phyloP scores from a whole-genome alignment of 306 rosid genomes.

The Sesbania bispinosa region DNA sequence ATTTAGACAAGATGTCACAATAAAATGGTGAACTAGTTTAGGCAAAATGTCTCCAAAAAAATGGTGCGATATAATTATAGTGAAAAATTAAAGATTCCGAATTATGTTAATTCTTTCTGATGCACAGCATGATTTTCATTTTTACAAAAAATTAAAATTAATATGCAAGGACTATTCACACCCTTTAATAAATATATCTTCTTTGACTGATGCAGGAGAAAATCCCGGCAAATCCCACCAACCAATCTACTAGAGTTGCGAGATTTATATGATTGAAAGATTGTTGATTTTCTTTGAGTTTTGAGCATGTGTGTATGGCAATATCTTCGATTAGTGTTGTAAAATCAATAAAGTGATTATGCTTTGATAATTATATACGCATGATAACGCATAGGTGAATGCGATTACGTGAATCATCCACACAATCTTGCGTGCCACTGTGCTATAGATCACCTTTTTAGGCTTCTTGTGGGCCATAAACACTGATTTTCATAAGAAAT shows the following conservation, averaged over 20 bases:
- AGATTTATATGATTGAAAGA: constrained; percentile 31
- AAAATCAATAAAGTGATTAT: constrained; percentile 30
- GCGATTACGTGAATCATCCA: constrained; percentile 34
- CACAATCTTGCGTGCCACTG: constrained; percentile 25
- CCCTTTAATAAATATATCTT: constrained; percentile 16
- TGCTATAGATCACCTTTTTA: neutral
- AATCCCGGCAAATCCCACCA: constrained; percentile 43
- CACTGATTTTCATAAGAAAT: neutral
- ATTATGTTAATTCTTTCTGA: no score
- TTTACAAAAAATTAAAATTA: neutral
- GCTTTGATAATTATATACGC: constrained; percentile 24
- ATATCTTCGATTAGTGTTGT: constrained; percentile 33
- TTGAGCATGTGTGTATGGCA: constrained; percentile 31
- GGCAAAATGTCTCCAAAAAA: no score
- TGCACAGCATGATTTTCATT: neutral
- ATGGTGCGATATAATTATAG: no score
- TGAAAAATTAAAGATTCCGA: no score
- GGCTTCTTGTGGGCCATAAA: neutral
- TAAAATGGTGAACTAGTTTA: no score
- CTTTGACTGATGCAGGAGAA: constrained; percentile 38
- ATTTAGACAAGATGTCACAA: no score
- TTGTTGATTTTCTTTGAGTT: constrained; percentile 35
- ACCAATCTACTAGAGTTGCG: constrained; percentile 28
- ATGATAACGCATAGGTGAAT: constrained; percentile 21
- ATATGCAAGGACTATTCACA: neutral